Evolutionary conservation across 2,329 filamentous ascomycete species (phyloP).

Genomic region (Cladosporium halotolerans): DNA sequence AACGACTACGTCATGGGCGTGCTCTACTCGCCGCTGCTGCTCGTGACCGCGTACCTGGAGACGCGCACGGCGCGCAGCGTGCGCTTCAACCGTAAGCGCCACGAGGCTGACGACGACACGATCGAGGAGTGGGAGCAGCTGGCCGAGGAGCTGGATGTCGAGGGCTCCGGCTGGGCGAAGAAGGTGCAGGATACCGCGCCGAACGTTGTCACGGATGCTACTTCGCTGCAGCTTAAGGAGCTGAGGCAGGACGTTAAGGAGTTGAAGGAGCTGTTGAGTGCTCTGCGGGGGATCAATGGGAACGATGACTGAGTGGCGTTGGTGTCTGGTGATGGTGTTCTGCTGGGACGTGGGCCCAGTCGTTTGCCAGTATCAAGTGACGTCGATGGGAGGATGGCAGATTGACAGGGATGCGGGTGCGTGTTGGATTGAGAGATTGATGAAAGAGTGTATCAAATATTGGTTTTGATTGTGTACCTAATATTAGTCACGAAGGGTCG

Average conservation of each 20-base stretch:
- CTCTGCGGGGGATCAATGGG: neutral
- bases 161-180: constrained; percentile 79
- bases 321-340: neutral
- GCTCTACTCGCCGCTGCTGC: constrained; percentile 76
- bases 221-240: constrained; percentile 57
- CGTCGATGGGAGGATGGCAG: no score
- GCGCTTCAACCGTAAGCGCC: constrained; percentile 63
- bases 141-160: constrained; percentile 64
- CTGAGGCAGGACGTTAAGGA: constrained; percentile 40
- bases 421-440: no score
- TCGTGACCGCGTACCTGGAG: constrained; percentile 64
- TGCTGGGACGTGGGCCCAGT: no score
- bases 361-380: no score
- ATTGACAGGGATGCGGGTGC: no score
- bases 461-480: no score
- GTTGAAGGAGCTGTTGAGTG: constrained; percentile 35
- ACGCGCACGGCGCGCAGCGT: constrained; percentile 34
- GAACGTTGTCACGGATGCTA: constrained; percentile 73
- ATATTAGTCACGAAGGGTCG: no score
- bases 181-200: constrained; percentile 68
- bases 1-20: constrained; percentile 86
- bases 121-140: constrained; percentile 92
- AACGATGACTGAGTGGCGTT: neutral
- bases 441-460: no score
- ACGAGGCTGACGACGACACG: constrained; percentile 84